Evolutionary conservation across 306 rosid genomes (phyloP), one percentile per base, ranked within the genome.

Genomic region (Casuarina cunninghamiana): DNA sequence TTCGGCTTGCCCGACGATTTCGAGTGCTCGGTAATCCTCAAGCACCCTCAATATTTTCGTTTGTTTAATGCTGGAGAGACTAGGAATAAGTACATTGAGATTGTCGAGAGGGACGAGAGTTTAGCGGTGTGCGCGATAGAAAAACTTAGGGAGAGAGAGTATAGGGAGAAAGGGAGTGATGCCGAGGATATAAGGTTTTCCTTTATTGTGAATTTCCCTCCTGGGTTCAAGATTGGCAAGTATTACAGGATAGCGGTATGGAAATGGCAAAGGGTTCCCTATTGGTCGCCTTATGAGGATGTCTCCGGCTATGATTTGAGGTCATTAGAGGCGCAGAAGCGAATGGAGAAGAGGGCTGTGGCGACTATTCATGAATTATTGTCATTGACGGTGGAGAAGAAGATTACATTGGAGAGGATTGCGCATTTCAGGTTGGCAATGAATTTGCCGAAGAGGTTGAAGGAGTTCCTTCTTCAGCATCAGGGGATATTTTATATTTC

Each of bases 211-310:
- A 86, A 94, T 79, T 92, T 92, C 39, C 98, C 95, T 0, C 95
- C 97, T 0, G 97, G 97, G n/a, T 94, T 94, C 77, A 94, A 91
- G 93, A 92, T 94, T 63, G 88, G 95, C 0, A 92, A 89, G 91
- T 94, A 87, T 80, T 89, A 80, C 67, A 88, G 89, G 75, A 87
- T 90, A 83, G 97, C 95, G 1, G 86, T 90, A 86, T 90, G 96
- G 97, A 90, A 93, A 79, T 94, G 98, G 97, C 98, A 92, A 75
- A 76, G 98, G 71, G 44, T 89, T 53, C 97, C 97, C 12, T 94
- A 92, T 78, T 94, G 97, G 97, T 92, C 97, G 1, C 97, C 95
- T 6, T 94, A 92, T 78, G 98, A 90, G 84, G 87, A 90, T 83
- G 87, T 92, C 65, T 77, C 89, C 0, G 93, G 89, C 41, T 94